Percentiles rank a stretch among this genome's conserved stretches.
These are phyloP conservation scores for Spathaspora sp. DNA, from an alignment of 805 yeast genomes.

Conservation along the genomic window DNA sequence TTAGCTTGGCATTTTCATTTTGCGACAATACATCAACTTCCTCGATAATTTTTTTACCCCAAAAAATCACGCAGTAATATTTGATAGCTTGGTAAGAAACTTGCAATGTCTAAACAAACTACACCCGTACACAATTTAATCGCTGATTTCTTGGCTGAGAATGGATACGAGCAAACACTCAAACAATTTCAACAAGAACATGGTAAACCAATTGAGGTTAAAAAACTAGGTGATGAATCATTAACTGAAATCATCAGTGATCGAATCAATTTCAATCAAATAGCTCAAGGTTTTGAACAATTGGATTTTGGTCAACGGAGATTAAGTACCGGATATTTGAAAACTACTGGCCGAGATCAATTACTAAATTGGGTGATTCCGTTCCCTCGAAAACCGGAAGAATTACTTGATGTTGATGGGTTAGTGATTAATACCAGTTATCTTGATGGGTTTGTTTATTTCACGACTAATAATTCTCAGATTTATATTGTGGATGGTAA, in stretches of 20 bases:
- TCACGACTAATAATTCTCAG: slow-evolving; percentile 17
- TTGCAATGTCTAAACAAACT: not conserved
- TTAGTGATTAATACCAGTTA: slow-evolving; percentile 21
- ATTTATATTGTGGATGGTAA: slow-evolving; percentile 15
- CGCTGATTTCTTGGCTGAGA: slow-evolving; percentile 56
- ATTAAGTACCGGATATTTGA: slow-evolving; percentile 6
- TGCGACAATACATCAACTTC: too few relatives aligned
- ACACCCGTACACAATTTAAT: slow-evolving; percentile 32
- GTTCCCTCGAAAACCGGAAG: slow-evolving; percentile 18
- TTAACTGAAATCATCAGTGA: slow-evolving; percentile 39
- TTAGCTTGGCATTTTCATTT: too few relatives aligned
- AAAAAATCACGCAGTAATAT: not conserved
- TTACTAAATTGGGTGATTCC: slow-evolving; percentile 29
- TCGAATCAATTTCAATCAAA: slow-evolving; percentile 24
- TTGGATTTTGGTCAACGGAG: slow-evolving; percentile 2
- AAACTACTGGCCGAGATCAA: slow-evolving; percentile 7
- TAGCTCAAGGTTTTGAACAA: slow-evolving; percentile 7
- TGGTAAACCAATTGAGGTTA: slow-evolving; percentile 28
- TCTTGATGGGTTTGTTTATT: slow-evolving; percentile 8
- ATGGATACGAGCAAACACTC: slow-evolving; percentile 46
- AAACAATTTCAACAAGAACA: slow-evolving; percentile 45
- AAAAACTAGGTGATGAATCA: slow-evolving; percentile 24
- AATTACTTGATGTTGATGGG: slow-evolving; percentile 14
- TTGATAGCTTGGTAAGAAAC: too few relatives aligned
- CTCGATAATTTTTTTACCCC: not conserved